A percentile compares a stretch with the other conserved stretches of the same genome.
Conservation (phyloP, 2,329 filamentous ascomycete genomes). For the Tolypocladium amazonense region DNA sequence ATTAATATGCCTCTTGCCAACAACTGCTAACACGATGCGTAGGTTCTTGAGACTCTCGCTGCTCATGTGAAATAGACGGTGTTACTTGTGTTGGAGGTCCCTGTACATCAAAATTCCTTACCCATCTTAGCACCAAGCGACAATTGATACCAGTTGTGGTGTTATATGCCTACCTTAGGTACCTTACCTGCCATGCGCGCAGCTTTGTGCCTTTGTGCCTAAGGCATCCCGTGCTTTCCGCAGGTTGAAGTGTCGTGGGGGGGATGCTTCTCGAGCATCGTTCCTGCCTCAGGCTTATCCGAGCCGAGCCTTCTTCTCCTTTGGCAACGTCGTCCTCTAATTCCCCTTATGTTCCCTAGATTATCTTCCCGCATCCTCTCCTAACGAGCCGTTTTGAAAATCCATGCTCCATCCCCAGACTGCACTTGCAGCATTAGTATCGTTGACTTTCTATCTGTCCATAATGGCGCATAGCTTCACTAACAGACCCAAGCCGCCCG, state of each 20-base stretch:
- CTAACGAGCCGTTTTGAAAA: not conserved
- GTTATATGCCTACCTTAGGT: constrained; percentile 1
- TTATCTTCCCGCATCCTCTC: not conserved
- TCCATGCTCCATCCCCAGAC: not conserved
- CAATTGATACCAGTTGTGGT: constrained; percentile 24
- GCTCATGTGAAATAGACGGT: constrained; percentile 65
- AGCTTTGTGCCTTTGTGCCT: not conserved
- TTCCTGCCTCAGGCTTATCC: not conserved
- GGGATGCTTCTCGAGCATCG: not conserved
- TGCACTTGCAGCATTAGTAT: not conserved
- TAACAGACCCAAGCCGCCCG: constrained; percentile 1
- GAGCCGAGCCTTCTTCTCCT: not conserved
- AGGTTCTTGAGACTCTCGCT: constrained; percentile 80
- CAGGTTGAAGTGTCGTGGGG: not conserved
- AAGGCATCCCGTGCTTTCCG: not conserved
- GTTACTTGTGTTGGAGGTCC: constrained; percentile 28
- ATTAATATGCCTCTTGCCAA: not conserved
- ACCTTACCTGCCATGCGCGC: not conserved
- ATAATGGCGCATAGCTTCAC: constrained; percentile 7
- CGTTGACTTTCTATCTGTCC: not conserved
- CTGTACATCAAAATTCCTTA: constrained; percentile 32
- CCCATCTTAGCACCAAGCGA: constrained; percentile 22
- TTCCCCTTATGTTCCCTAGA: not conserved
- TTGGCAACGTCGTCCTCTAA: not conserved
- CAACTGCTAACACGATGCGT: constrained; percentile 1